Evolutionary conservation across 768 basidiomycete species (phyloP), one percentile per base, ranked within the genome.

Genomic region (Cubamyces lactineus): DNA sequence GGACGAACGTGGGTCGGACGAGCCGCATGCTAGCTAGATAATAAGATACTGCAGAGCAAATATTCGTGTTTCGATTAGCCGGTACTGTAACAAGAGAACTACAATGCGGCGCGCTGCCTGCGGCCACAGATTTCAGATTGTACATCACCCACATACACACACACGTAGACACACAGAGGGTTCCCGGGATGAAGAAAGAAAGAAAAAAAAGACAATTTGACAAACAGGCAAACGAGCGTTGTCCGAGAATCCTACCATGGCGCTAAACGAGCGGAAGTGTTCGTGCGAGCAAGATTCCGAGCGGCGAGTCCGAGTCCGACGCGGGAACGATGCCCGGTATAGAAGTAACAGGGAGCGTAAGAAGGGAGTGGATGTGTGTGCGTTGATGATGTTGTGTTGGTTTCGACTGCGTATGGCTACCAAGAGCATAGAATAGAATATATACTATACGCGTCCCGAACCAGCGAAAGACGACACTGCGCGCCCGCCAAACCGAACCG

Each of bases 401-500:
- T n/a, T 9, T 19, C 21, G 21, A n/a, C 16, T 42, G 34, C 41
- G 41, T 46, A 56, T 8, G 40, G 49, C 49, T 51, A 45, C 40
- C 57, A 23, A 51, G 49, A 40, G 49, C 39, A 43, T 41, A 48
- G 21, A 34, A 52, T 59, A 59, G 26, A 51, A 43, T 59, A 52
- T 59, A 51, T 57, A 63, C 65, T 47, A 60, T 57, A 62, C 50
- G 53, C 61, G 58, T 54, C 58, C 52, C 50, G 62, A 50, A 49
- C 62, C 56, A 63, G 62, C 62, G 47, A 41, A 41, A 26, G 46
- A 61, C 53, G 53, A 42, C 13, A 50, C 39, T 40, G 40, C 39
- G n/a, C 34, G 26, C 41, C 21, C 24, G 15, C 51, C 28, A 17
- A 24, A 52, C 39, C 19, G 24, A 49, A 34, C 34, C 34, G 34